These are phyloP conservation scores for Suillus clintonianus DNA, from an alignment of 768 basidiomycete genomes.

Conservation along the genomic window DNA sequence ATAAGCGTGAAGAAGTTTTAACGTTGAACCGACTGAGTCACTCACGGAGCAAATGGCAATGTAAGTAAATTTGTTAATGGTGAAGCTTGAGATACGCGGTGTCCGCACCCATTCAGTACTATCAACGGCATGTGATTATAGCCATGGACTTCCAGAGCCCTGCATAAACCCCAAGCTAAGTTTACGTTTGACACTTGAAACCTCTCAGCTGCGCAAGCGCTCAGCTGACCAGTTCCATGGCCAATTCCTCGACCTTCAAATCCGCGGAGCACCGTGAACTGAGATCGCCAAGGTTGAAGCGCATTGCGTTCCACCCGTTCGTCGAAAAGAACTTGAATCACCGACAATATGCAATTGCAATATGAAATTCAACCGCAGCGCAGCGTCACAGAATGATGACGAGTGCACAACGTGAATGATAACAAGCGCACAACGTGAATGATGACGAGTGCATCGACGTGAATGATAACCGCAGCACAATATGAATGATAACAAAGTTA, in stretches of 20 bases:
- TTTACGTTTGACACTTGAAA: neutral
- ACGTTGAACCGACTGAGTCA: neutral
- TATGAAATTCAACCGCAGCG: neutral
- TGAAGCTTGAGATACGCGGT: neutral
- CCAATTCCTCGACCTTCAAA: too few species aligned
- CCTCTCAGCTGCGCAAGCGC: neutral
- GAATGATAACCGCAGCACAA: conserved; percentile 1
- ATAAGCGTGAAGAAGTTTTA: neutral
- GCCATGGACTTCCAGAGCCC: neutral
- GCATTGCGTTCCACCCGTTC: neutral
- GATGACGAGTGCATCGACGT: too few species aligned
- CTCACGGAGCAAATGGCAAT: neutral
- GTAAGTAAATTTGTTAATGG: neutral
- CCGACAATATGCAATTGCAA: neutral
- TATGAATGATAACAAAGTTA: neutral
- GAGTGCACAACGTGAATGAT: too few species aligned
- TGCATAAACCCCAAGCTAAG: neutral
- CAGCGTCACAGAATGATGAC: too few species aligned
- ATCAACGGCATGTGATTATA: neutral
- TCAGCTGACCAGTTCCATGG: neutral
- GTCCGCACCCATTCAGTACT: neutral
- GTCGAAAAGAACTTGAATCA: neutral
- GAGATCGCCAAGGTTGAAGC: neutral
- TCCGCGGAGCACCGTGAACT: neutral
- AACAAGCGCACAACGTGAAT: too few species aligned